phyloP scores from a whole-genome alignment of 2,329 filamentous ascomycete species.

The Epichloe baconii region DNA sequence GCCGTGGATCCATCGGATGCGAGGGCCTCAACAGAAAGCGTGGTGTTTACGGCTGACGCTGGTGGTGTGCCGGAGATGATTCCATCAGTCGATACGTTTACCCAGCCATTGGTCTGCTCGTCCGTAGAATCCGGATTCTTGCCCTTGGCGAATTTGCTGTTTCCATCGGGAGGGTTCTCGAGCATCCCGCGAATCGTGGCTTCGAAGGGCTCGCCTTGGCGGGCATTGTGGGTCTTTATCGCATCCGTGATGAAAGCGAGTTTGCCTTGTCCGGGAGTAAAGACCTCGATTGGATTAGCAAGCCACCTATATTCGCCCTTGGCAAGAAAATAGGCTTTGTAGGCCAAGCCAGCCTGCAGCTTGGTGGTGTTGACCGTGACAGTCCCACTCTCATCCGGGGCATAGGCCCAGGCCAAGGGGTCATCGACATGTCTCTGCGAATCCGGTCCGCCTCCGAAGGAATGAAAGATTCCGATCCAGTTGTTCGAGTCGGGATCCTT shows the following conservation, averaged over 20 bases:
- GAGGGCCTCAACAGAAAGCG: slow-evolving; percentile 17
- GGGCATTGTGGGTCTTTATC: slow-evolving; percentile 23
- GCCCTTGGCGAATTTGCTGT: slow-evolving; percentile 16
- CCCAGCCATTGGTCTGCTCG: slow-evolving; percentile 14
- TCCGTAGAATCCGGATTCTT: slow-evolving; percentile 8
- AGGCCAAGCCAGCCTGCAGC: slow-evolving; percentile 17
- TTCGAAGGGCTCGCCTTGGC: slow-evolving; percentile 19
- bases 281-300: slow-evolving; percentile 19
- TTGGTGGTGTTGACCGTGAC: slow-evolving; percentile 13
- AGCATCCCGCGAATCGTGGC: slow-evolving; percentile 21
- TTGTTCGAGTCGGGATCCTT: slow-evolving; percentile 15
- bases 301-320: slow-evolving; percentile 24
- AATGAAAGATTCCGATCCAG: slow-evolving; percentile 25
- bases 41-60: slow-evolving; percentile 8
- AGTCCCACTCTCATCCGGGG: slow-evolving; percentile 14
- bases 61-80: slow-evolving; percentile 23
- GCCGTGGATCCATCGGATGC: slow-evolving; percentile 14
- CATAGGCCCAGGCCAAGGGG: slow-evolving; percentile 21
- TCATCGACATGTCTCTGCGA: slow-evolving; percentile 15
- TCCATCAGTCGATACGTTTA: slow-evolving; percentile 19
- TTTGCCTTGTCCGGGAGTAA: slow-evolving; percentile 10
- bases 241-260: slow-evolving; percentile 18
- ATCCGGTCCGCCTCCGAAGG: slow-evolving; percentile 21
- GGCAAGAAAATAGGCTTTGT: slow-evolving; percentile 24
- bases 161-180: slow-evolving; percentile 11